Evolutionary conservation across 2,329 filamentous ascomycete genomes (phyloP), one percentile per base, ranked within the genome.

Genomic region (Colletotrichum spinosum): DNA sequence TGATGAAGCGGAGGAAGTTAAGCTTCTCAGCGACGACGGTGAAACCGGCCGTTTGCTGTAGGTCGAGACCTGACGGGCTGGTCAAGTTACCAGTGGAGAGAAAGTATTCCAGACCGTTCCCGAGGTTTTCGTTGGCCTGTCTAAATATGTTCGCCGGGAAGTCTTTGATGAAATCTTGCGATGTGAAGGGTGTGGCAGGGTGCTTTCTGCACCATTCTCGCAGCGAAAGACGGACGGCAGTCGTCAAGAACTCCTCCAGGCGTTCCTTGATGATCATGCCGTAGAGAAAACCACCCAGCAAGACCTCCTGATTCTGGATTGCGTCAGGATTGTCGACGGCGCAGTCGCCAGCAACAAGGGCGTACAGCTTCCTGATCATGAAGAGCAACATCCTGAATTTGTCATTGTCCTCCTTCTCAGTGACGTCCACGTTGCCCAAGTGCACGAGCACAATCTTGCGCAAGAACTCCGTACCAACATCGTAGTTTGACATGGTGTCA

Each of bases 21-120:
- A 99, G 95, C 85, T 98, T 98, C 77, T 99, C 96, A 3, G 96
- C 96, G 55, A 98, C 94, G 55, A 99, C 94, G 0, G 93, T 97
- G 78, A 97, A 99, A 68, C 96, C 96, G 11, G 95, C 96, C 0
- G 91, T 90, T 78, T 99, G 96, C 75, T 98, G 96, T 73, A 97
- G 79, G 84, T 99, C 96, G 45, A 99, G 85, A 69, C 96, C 96
- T 37, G 93, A 97, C 12, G 93, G 90, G 82, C 93, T 97, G 73
- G 93, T 89, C 50, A 99, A 82, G 73, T 99, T 99, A 71, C 96
- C 96, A 0, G 96, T 99, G 0, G 95, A 97, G 68, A 99, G 81
- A 79, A 99, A 99, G 77, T 99, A 99, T 75, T 97, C 94, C 68
- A 99, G 82, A 2, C 90, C 89, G 72, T 92, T 89, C 65, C 94